These are phyloP conservation scores for Fusarium brachygibbosum DNA, from an alignment of 2,329 filamentous ascomycete species.

Conservation along the genomic window DNA sequence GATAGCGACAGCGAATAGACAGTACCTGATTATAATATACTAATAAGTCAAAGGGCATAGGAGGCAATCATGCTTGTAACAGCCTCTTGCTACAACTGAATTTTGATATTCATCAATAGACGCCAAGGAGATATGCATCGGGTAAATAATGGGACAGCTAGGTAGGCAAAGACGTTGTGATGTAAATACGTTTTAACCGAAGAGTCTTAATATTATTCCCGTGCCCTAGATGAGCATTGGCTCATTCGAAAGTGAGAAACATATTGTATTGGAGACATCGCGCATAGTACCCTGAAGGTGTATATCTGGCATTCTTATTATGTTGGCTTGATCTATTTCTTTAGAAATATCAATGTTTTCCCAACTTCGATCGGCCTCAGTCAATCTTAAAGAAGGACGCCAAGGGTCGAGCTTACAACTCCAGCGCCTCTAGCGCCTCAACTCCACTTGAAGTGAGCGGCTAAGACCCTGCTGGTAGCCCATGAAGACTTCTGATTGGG, in stretches of 20 bases:
- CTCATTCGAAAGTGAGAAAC: neutral
- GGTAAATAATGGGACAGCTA: neutral
- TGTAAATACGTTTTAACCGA: constrained; percentile 8
- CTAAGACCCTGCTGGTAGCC: constrained; percentile 38
- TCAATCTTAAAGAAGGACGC: constrained; percentile 31
- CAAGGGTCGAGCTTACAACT: constrained; percentile 38
- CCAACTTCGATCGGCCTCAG: constrained; percentile 10
- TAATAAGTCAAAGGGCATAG: neutral
- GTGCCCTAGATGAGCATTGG: neutral
- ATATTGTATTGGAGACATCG: neutral
- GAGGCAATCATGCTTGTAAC: neutral
- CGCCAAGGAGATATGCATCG: neutral
- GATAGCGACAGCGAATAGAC: constrained; percentile 78
- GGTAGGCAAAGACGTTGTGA: neutral
- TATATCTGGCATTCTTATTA: neutral
- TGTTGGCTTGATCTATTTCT: neutral
- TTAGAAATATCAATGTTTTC: neutral
- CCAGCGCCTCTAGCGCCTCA: constrained; percentile 40
- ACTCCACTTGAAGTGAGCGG: constrained; percentile 43
- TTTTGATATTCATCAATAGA: neutral
- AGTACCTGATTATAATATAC: constrained; percentile 4
- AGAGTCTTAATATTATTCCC: constrained; percentile 3
- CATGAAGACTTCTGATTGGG: constrained; percentile 32
- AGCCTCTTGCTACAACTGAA: neutral
- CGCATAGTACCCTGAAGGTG: neutral